Base-by-base conservation (phyloP, 306 rosid species). In the Canavalia gladiata region DNA sequence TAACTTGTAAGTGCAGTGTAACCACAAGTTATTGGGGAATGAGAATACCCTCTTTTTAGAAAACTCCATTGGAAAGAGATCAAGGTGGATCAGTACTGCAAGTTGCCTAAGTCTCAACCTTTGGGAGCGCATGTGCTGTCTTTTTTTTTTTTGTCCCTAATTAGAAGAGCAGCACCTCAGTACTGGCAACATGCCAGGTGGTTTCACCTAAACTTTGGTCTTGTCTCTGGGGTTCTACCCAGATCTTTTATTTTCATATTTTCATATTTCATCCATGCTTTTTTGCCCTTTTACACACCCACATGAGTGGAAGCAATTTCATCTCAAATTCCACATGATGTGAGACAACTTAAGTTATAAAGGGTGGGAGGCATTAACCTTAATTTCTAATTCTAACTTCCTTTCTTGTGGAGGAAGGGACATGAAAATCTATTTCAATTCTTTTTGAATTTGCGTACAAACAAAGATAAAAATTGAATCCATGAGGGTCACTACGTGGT, bases 341-440 rank as follows among this genome's bases (percentile, higher is more conserved):
- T 68, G 50, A 49, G 35, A 54, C 72, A 42, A 8, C 58, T 25
- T 31, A 62, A 52, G 62, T 70, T 52, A 50, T 4, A 50, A 39
- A 47, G 37, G 54, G 71, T 76, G 83, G 74, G 80, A 76, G 86
- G 59, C 85, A 77, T 28, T 35, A 67, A 49, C 80, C 72, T 55
- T 47, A 41, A 65, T 41, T 11, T 64, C 57, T 65, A 46, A 72
- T 60, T 25, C 47, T 62, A 60, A 62, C 45, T 62, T 69, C 34
- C 54, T 79, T 86, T 76, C 51, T 76, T 86, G 75, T 57, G 85
- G 85, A 75, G n/a, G 85, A 80, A 86, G 87, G 68, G 80, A 83
- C 74, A 43, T 79, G 50, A 60, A 74, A 39, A 62, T 46, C 43
- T 54, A 31, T 60, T 62, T 77, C 42, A 59, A 66, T 49, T 52